Base-by-base conservation (phyloP, 441 rosid species). In the Brassica hybrid region DNA sequence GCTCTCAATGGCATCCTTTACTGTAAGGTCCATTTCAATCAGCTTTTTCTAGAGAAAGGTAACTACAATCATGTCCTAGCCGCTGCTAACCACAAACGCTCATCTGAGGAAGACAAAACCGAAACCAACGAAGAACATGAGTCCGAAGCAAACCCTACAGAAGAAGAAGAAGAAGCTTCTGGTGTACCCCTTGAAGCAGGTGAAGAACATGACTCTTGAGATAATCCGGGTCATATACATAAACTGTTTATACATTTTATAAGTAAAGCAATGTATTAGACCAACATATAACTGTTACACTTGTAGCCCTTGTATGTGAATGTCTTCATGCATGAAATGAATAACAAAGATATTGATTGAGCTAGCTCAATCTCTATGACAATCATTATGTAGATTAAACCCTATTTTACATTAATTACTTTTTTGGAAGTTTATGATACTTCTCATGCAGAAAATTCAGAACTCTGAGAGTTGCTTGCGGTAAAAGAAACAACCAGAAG, bases 41-140 rank as follows among this genome's bases (percentile, higher is more conserved):
- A 92, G 84, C 88, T 95, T 11, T 95, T 95, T 86, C 88, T 93
- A 86, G 99, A 89, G 88, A 95, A 95, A 85, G 98, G 99, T 0
- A 91, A 75, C 77, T 95, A 89, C 76, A 87, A 48, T 73, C 98
- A 94, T 66, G 92, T 94, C 64, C 83, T 84, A 48, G 74, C 81
- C 8, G 77, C 81, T 2, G 91, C 97, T 17, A 65, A 78, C n/a
- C 87, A 94, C 72, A 84, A 56, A 83, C 84, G 89, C 30, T 18
- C 85, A 52, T 76, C 79, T 2, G 81, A 83, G 6, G 83, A 83
- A 13, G 85, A 83, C n/a, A 72, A 81, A 13, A 43, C 6, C 56
- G 57, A 75, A 75, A 36, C 67, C 10, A 52, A 19, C 32, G 74
- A 25, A 72, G 32, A 69, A n/a, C n/a, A n/a, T n/a, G n/a, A n/a